Evolutionary conservation across 1,139 yeast genomes (phyloP).

Genomic region (Kodamaea arcana): DNA sequence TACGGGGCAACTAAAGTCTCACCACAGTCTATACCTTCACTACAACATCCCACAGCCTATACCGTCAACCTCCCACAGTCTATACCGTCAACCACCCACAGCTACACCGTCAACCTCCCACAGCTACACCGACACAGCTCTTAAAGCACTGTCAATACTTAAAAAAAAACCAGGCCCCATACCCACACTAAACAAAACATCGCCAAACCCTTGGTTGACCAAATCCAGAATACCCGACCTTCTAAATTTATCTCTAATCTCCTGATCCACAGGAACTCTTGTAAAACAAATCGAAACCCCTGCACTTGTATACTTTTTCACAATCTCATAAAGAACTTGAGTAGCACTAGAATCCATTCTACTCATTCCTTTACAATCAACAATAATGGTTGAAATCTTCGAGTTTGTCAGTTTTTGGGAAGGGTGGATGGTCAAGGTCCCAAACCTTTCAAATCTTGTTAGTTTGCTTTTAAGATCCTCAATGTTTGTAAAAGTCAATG

Average conservation of each 20-base stretch:
- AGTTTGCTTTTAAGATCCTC: constrained; percentile 24
- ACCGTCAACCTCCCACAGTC: too few species aligned
- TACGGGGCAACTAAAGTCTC: too few species aligned
- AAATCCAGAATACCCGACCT: constrained; percentile 22
- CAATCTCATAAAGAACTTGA: constrained; percentile 27
- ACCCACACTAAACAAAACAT: constrained; percentile 10
- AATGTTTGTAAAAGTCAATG: constrained; percentile 28
- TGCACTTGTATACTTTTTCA: constrained; percentile 19
- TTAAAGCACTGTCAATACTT: constrained; percentile 30
- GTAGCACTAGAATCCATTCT: constrained; percentile 31
- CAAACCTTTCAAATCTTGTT: constrained; percentile 25
- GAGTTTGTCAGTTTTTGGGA: constrained; percentile 26
- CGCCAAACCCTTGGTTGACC: constrained; percentile 17
- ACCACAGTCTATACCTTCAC: too few species aligned
- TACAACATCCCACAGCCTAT: too few species aligned
- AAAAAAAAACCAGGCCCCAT: constrained; percentile 31
- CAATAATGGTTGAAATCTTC: constrained; percentile 21
- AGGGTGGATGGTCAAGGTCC: constrained; percentile 26
- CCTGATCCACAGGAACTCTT: constrained; percentile 20
- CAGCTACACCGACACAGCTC: too few species aligned
- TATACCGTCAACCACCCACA: too few species aligned
- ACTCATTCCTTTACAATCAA: constrained; percentile 35
- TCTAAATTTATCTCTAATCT: constrained; percentile 19
- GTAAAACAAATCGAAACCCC: constrained; percentile 23
- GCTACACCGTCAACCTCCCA: not conserved